These are phyloP conservation scores for Colletotrichum gigasporum DNA, from an alignment of 2,329 filamentous ascomycete genomes.

Conservation along the genomic window DNA sequence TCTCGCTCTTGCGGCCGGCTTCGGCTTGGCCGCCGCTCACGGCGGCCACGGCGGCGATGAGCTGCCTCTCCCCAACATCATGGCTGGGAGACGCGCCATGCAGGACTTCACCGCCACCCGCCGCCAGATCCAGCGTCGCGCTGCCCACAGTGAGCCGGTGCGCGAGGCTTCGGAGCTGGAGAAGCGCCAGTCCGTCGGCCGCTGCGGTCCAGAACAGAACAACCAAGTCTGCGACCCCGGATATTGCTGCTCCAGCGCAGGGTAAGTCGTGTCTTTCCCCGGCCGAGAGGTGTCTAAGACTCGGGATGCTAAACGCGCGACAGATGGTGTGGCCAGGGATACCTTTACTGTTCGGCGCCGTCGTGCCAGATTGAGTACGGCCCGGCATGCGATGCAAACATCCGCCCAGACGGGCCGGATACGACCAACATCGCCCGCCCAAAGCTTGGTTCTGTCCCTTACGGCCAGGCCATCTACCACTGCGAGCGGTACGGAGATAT, in stretches of 20 bases:
- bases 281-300: neutral
- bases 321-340: constrained; percentile 64
- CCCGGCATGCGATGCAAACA: constrained; percentile 69
- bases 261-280: constrained; percentile 40
- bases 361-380: constrained; percentile 70
- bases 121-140: constrained; percentile 18
- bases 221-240: constrained; percentile 41
- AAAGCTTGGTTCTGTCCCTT: constrained; percentile 61
- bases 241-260: constrained; percentile 54
- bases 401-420: constrained; percentile 58
- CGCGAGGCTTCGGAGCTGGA: constrained; percentile 22
- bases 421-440: constrained; percentile 63
- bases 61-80: constrained; percentile 16
- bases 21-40: constrained; percentile 24
- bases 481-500: constrained; percentile 65
- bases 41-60: neutral
- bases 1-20: constrained; percentile 17
- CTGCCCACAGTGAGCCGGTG: constrained; percentile 1
- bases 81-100: constrained; percentile 22
- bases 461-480: constrained; percentile 66
- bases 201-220: constrained; percentile 51
- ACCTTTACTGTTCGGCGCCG: constrained; percentile 67
- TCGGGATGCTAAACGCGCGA: neutral
- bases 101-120: constrained; percentile 23
- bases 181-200: constrained; percentile 53